phyloP scores from a whole-genome alignment of 805 yeast species.

The Candida taoyuanica region DNA sequence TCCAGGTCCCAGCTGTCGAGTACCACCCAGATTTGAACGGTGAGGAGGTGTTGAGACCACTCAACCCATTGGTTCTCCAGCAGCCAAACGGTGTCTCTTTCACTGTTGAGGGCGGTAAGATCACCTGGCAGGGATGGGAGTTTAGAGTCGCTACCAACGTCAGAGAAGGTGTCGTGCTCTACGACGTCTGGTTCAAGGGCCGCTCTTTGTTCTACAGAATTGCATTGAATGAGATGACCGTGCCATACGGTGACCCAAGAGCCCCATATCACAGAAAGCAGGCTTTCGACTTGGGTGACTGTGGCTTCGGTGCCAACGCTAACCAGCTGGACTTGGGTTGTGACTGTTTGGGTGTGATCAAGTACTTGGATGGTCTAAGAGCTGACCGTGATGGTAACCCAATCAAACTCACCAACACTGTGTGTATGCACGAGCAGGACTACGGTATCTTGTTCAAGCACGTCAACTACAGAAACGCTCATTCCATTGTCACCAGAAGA shows the following conservation, averaged over 20 bases:
- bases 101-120: constrained; percentile 50
- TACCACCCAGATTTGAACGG: constrained; percentile 70
- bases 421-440: constrained; percentile 80
- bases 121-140: constrained; percentile 83
- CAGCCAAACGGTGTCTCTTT: constrained; percentile 85
- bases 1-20: constrained; percentile 56
- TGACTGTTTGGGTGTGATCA: constrained; percentile 77
- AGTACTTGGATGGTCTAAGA: constrained; percentile 62
- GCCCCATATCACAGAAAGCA: constrained; percentile 82
- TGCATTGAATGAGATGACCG: constrained; percentile 79
- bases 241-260: constrained; percentile 83
- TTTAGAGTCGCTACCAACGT: constrained; percentile 64
- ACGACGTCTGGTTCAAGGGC: constrained; percentile 71
- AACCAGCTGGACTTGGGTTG: constrained; percentile 69
- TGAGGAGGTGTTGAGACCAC: constrained; percentile 43
- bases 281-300: constrained; percentile 83
- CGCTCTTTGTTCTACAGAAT: constrained; percentile 71
- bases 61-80: constrained; percentile 62
- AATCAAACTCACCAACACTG: constrained; percentile 57
- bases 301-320: constrained; percentile 74
- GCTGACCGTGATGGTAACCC: constrained; percentile 59
- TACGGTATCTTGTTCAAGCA: constrained; percentile 75
- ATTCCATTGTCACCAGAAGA: constrained; percentile 65
- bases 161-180: constrained; percentile 76
- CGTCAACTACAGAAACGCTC: constrained; percentile 68